Evolutionary conservation across 495 filamentous ascomycete species (phyloP).

Genomic region (Aspergillus incahuasiensis): DNA sequence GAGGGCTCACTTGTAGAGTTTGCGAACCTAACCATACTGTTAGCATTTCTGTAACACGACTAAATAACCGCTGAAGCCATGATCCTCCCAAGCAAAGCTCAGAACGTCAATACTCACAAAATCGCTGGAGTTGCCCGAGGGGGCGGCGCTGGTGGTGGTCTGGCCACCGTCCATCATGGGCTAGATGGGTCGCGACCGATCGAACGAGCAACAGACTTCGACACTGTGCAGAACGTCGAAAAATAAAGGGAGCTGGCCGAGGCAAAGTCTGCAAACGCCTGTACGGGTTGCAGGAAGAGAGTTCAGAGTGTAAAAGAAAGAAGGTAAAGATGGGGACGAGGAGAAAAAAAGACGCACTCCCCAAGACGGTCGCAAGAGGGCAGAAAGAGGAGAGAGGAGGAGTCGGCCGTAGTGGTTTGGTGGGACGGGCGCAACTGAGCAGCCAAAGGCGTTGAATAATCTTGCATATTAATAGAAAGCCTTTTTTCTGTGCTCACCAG

Average conservation of each 20-base stretch:
- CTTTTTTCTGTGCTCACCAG: constrained; percentile 14
- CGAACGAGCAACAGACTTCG: constrained; percentile 38
- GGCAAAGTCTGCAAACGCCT: constrained; percentile 11
- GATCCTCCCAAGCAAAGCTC: constrained; percentile 3
- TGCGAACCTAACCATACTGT: constrained; percentile 71
- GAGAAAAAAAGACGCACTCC: constrained; percentile 5
- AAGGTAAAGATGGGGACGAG: constrained; percentile 5
- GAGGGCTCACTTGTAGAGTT: constrained; percentile 83
- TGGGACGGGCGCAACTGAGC: constrained; percentile 13
- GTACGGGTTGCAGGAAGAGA: constrained; percentile 7
- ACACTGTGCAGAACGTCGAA: constrained; percentile 19
- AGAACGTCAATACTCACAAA: constrained; percentile 54
- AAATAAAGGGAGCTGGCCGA: constrained; percentile 20
- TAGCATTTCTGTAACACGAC: constrained; percentile 23
- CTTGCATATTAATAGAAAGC: constrained; percentile 11
- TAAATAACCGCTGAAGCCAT: constrained; percentile 3
- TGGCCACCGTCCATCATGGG: constrained; percentile 51
- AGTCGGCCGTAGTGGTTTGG: constrained; percentile 12
- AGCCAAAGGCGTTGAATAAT: constrained; percentile 15
- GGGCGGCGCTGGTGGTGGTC: constrained; percentile 45
- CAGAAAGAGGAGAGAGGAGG: constrained; percentile 9
- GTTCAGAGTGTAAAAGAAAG: constrained; percentile 2
- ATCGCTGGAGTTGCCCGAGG: constrained; percentile 70
- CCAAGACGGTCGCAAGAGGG: constrained; percentile 7
- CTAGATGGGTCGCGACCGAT: constrained; percentile 48